Evolutionary conservation across 306 rosid genomes (phyloP).

Genomic region (Sicyos edulis): DNA sequence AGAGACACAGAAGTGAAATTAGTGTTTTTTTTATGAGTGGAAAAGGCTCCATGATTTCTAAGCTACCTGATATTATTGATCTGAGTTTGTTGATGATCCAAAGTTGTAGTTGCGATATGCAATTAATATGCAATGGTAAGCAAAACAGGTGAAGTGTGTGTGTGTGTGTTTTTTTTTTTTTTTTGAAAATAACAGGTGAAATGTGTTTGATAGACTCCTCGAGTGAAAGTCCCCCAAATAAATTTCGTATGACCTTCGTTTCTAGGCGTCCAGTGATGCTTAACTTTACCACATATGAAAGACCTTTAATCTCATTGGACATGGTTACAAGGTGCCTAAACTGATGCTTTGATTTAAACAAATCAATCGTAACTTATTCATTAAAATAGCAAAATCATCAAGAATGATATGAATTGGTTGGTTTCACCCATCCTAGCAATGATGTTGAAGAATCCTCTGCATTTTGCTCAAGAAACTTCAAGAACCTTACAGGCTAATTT

Average conservation of each 20-base stretch:
- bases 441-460: not conserved
- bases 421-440: not conserved
- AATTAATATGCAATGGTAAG: not conserved
- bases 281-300: not conserved
- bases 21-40: not conserved
- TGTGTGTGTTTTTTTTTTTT: no score
- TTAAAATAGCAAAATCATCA: not conserved
- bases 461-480: not conserved
- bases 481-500: not conserved
- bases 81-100: not conserved
- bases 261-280: not conserved
- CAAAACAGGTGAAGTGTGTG: not conserved
- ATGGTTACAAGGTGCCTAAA: not conserved
- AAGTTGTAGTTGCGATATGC: not conserved
- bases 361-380: not conserved
- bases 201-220: not conserved
- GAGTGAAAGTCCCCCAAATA: not conserved
- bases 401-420: not conserved
- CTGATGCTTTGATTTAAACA: not conserved
- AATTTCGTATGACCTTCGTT: not conserved
- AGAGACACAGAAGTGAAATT: not conserved
- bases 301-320: not conserved
- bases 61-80: not conserved
- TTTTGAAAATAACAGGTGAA: no score
- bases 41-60: not conserved